Conservation (phyloP, 2,329 filamentous ascomycete species). For the Calonectria montana region DNA sequence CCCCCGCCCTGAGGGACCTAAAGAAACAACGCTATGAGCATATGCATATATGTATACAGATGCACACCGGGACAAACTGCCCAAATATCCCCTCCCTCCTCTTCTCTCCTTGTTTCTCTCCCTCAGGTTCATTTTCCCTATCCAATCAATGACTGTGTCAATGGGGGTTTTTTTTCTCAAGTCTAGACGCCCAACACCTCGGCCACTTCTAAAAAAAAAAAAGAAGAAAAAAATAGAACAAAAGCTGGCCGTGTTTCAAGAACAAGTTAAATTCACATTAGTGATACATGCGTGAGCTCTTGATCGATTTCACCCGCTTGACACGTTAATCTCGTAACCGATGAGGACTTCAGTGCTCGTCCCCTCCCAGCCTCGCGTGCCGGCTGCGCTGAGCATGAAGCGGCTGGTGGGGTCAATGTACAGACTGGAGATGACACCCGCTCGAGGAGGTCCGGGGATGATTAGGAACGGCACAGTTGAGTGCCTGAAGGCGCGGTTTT, state of each 20-base stretch:
- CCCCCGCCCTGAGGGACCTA: neutral
- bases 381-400: slow-evolving; percentile 92
- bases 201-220: neutral
- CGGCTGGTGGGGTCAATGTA: slow-evolving; percentile 89
- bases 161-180: neutral
- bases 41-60: neutral
- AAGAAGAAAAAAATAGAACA: neutral
- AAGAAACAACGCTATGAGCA: neutral
- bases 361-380: slow-evolving; percentile 96
- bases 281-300: neutral
- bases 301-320: slow-evolving; percentile 21
- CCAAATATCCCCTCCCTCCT: neutral
- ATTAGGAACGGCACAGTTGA: slow-evolving; percentile 95
- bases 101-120: too few species aligned
- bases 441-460: slow-evolving; percentile 84
- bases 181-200: slow-evolving; percentile 20
- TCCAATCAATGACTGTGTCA: neutral
- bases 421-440: slow-evolving; percentile 87
- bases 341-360: slow-evolving; percentile 89
- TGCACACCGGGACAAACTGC: neutral
- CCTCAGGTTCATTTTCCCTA: neutral
- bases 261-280: neutral
- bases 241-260: slow-evolving; percentile 9
- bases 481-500: slow-evolving; percentile 73
- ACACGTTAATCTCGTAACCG: slow-evolving; percentile 84